phyloP scores from a whole-genome alignment of 1,139 yeast species.

The Blastobotrys indianensis region DNA sequence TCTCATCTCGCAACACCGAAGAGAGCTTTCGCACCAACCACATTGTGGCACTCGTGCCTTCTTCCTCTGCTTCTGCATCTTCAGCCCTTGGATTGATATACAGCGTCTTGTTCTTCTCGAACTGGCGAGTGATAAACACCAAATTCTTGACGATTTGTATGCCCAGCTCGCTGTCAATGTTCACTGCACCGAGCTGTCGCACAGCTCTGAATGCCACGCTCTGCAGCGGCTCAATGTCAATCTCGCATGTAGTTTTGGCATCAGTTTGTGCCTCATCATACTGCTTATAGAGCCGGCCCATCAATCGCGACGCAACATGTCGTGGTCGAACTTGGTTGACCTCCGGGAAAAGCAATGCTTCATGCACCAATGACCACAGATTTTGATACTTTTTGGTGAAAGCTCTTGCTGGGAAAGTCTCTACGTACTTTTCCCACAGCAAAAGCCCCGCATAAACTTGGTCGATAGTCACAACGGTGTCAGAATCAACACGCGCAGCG shows the following conservation, averaged over 20 bases:
- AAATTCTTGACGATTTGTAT: constrained; percentile 63
- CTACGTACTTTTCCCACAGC: constrained; percentile 39
- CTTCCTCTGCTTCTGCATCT: constrained; percentile 21
- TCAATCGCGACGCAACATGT: constrained; percentile 56
- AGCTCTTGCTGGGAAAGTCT: constrained; percentile 29
- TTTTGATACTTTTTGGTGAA: constrained; percentile 30
- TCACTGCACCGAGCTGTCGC: constrained; percentile 78
- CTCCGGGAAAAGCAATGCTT: constrained; percentile 60
- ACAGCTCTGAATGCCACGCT: constrained; percentile 60
- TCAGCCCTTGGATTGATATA: constrained; percentile 31
- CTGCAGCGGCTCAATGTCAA: constrained; percentile 40
- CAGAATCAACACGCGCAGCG: constrained; percentile 20
- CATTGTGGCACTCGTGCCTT: constrained; percentile 41
- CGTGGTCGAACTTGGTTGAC: constrained; percentile 77
- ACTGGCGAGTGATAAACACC: constrained; percentile 52
- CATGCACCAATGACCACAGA: constrained; percentile 51
- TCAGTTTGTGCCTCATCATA: constrained; percentile 26
- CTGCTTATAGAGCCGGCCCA: constrained; percentile 45
- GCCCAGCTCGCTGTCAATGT: constrained; percentile 59
- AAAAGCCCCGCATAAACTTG: constrained; percentile 60
- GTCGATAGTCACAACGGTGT: constrained; percentile 54
- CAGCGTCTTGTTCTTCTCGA: constrained; percentile 47
- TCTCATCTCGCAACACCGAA: constrained; percentile 61
- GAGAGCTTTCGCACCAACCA: constrained; percentile 61
- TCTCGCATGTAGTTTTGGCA: constrained; percentile 14